These are phyloP conservation scores for Fistulifera pelliculosa DNA, from an alignment of 108 stramenopile genomes.

Conservation along the genomic window DNA sequence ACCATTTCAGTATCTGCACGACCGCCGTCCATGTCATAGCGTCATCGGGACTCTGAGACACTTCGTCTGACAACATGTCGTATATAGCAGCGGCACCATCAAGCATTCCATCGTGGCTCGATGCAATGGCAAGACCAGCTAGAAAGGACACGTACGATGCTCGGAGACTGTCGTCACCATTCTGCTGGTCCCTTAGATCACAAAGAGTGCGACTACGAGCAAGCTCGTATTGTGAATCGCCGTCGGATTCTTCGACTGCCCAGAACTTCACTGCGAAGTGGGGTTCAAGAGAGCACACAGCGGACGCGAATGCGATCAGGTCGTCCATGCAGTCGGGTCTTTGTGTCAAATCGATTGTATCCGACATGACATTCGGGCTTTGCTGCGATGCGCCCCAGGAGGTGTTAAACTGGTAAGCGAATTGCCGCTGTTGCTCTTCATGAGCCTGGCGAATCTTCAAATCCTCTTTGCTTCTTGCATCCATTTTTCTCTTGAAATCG, in stretches of 20 bases:
- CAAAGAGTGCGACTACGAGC: conserved; percentile 39
- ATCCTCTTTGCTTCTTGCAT: conserved; percentile 45
- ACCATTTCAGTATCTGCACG: neutral
- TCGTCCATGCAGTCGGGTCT: conserved; percentile 83
- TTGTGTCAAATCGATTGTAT: conserved; percentile 57
- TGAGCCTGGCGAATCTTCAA: conserved; percentile 42
- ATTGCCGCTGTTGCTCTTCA: conserved; percentile 42
- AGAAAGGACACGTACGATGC: conserved; percentile 59
- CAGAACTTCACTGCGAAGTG: conserved; percentile 55
- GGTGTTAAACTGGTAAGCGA: conserved; percentile 44
- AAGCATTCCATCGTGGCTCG: conserved; percentile 8
- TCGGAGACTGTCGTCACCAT: conserved; percentile 39
- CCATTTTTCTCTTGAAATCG: conserved; percentile 65
- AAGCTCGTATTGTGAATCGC: conserved; percentile 13
- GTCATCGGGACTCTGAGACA: neutral
- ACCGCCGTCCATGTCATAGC: neutral
- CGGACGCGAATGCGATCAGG: conserved; percentile 55
- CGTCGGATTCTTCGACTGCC: conserved; percentile 19
- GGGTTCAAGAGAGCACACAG: conserved; percentile 45
- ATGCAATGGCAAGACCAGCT: conserved; percentile 46
- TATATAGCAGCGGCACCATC: conserved; percentile 47
- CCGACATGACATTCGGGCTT: conserved; percentile 22
- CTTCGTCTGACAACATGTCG: conserved; percentile 24
- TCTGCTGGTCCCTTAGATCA: conserved; percentile 35
- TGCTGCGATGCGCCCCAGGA: conserved; percentile 6